Evolutionary conservation across 2,329 filamentous ascomycete species (phyloP).

Genomic region (Penicillium sp.): DNA sequence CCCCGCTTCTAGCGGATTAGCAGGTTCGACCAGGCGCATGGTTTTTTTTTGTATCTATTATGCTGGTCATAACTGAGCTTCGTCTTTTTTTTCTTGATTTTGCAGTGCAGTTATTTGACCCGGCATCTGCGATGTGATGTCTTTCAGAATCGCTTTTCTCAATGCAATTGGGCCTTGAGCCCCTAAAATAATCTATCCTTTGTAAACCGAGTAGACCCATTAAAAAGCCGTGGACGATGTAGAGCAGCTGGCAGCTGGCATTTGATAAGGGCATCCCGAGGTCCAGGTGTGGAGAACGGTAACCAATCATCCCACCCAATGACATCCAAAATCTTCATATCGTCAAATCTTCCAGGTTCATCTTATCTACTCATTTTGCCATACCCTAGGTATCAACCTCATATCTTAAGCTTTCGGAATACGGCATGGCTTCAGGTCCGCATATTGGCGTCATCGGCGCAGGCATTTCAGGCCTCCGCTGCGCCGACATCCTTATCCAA

Average conservation of each 20-base stretch:
- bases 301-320: constrained; percentile 21
- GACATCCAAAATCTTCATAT: neutral
- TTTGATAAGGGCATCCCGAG: neutral
- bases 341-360: neutral
- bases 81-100: neutral
- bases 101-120: neutral
- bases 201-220: neutral
- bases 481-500: constrained; percentile 57
- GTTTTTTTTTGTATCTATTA: constrained; percentile 10
- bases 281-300: constrained; percentile 7
- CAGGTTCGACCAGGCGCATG: constrained; percentile 7
- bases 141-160: neutral
- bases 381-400: neutral
- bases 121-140: neutral
- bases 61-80: constrained; percentile 17
- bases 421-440: constrained; percentile 40
- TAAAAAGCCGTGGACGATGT: neutral
- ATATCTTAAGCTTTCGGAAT: neutral
- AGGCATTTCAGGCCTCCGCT: constrained; percentile 59
- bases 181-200: neutral
- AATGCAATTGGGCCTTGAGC: neutral
- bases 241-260: neutral
- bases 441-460: constrained; percentile 61
- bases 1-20: neutral
- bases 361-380: constrained; percentile 4